A percentile compares a stretch with the other conserved stretches of the same genome.
Conservation (phyloP, 1,139 yeast genomes). For the Pichia norvegensis region DNA sequence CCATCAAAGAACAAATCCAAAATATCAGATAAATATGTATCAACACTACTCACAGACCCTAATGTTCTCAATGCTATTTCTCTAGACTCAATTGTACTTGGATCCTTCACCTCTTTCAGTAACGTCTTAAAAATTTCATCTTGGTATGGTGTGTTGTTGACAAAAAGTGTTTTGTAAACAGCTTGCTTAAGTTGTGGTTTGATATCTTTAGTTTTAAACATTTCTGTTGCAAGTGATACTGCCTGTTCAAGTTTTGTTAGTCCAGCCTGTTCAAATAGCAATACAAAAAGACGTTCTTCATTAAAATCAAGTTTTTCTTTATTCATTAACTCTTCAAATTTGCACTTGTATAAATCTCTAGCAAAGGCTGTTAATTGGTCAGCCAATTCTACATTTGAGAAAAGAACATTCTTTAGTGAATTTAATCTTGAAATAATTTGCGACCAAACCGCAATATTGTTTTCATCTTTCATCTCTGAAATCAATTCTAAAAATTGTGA, state of each 20-base stretch:
- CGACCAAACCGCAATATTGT: slow-evolving; percentile 56
- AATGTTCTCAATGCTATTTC: slow-evolving; percentile 58
- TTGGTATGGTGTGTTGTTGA: slow-evolving; percentile 33
- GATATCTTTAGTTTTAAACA: slow-evolving; percentile 34
- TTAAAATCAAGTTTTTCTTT: slow-evolving; percentile 30
- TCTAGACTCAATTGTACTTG: slow-evolving; percentile 57
- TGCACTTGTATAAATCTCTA: slow-evolving; percentile 34
- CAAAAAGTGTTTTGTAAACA: slow-evolving; percentile 45
- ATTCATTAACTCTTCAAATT: slow-evolving; percentile 34
- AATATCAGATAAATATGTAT: slow-evolving; percentile 32
- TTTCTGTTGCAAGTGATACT: slow-evolving; percentile 36
- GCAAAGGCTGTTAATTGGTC: slow-evolving; percentile 36
- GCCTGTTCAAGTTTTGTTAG: slow-evolving; percentile 42
- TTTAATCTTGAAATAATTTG: slow-evolving; percentile 44
- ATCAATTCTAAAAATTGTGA: slow-evolving; percentile 42
- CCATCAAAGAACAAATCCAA: slow-evolving; percentile 35
- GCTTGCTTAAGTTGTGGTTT: slow-evolving; percentile 52
- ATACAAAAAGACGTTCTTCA: slow-evolving; percentile 43
- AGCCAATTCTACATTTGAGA: slow-evolving; percentile 36
- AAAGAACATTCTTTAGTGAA: slow-evolving; percentile 40
- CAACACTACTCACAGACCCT: slow-evolving; percentile 43
- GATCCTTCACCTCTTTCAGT: slow-evolving; percentile 41
- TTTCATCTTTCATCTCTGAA: slow-evolving; percentile 37
- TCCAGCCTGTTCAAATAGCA: slow-evolving; percentile 47
- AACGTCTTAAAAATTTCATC: slow-evolving; percentile 42